Evolutionary conservation across 2,329 filamentous ascomycete genomes (phyloP).

Genomic region (Pseudopyrenochaeta lycopersici): DNA sequence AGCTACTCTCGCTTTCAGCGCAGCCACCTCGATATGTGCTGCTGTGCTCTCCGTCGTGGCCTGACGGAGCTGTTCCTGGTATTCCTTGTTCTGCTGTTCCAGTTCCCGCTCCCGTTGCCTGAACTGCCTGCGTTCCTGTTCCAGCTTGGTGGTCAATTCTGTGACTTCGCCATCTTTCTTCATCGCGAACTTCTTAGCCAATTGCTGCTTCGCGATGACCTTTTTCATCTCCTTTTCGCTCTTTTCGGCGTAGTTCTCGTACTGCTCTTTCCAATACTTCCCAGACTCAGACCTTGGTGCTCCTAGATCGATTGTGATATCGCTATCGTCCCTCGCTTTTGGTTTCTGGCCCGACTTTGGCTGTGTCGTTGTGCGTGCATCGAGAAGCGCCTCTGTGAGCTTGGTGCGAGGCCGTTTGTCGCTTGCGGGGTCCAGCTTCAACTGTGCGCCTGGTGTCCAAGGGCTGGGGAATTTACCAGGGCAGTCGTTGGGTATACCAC

Average conservation of each 20-base stretch:
- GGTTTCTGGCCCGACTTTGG: constrained; percentile 38
- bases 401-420: constrained; percentile 50
- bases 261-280: constrained; percentile 82
- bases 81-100: constrained; percentile 64
- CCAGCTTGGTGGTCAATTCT: constrained; percentile 70
- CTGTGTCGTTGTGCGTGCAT: constrained; percentile 53
- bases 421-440: constrained; percentile 35
- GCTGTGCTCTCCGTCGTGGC: constrained; percentile 44
- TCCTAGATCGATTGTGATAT: constrained; percentile 75
- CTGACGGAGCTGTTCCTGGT: constrained; percentile 48
- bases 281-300: constrained; percentile 79
- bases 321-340: constrained; percentile 60
- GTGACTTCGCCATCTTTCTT: constrained; percentile 78
- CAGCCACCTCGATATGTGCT: constrained; percentile 44
- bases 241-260: constrained; percentile 75
- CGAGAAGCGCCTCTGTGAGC: constrained; percentile 56
- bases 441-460: constrained; percentile 55
- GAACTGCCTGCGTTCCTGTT: constrained; percentile 73
- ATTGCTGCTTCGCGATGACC: constrained; percentile 79
- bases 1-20: constrained; percentile 43
- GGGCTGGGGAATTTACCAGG: constrained; percentile 61
- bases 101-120: constrained; percentile 71
- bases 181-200: constrained; percentile 80
- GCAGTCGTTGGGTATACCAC: constrained; percentile 58
- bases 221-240: constrained; percentile 79